A percentile compares a stretch with the other conserved stretches of the same genome.
Evolutionary conservation across 129 eudicot species (phyloP).

Genomic region (Flaveria ramosissima): DNA sequence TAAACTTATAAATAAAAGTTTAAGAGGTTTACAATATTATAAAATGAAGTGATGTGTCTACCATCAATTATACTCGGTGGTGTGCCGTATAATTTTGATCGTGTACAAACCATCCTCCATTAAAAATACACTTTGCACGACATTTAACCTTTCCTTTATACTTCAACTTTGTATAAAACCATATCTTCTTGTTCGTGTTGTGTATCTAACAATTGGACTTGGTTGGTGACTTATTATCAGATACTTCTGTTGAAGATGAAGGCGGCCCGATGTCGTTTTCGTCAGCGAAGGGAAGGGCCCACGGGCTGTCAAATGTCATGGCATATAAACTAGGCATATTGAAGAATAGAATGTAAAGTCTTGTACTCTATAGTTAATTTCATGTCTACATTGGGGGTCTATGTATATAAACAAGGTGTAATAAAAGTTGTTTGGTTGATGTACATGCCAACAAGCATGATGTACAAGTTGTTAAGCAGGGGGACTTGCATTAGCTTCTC

Average conservation of each 20-base stretch:
- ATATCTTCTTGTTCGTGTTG: neutral
- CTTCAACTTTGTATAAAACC: neutral
- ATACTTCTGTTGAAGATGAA: conserved; percentile 16
- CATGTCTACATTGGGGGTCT: conserved; percentile 31
- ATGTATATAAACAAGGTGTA: conserved; percentile 29
- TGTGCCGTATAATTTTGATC: neutral
- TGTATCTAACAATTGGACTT: conserved; percentile 12
- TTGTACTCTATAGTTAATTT: conserved; percentile 11
- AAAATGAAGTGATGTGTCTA: no score
- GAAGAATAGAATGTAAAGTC: neutral
- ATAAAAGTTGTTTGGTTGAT: conserved; percentile 33
- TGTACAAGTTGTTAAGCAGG: conserved; percentile 1
- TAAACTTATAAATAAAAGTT: neutral
- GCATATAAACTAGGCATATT: conserved; percentile 20
- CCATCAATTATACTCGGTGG: neutral
- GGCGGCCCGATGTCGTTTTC: conserved; percentile 11
- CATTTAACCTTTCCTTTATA: neutral
- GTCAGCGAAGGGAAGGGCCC: neutral
- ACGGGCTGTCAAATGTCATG: conserved; percentile 17
- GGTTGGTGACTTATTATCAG: conserved; percentile 22
- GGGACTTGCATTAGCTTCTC: neutral
- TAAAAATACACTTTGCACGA: neutral
- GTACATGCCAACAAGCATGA: conserved; percentile 25
- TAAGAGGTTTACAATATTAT: neutral
- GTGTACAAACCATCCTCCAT: neutral